phyloP scores from a whole-genome alignment of 202 grass and related monocot genomes.

The Thinopyrum obtusiflorum region DNA sequence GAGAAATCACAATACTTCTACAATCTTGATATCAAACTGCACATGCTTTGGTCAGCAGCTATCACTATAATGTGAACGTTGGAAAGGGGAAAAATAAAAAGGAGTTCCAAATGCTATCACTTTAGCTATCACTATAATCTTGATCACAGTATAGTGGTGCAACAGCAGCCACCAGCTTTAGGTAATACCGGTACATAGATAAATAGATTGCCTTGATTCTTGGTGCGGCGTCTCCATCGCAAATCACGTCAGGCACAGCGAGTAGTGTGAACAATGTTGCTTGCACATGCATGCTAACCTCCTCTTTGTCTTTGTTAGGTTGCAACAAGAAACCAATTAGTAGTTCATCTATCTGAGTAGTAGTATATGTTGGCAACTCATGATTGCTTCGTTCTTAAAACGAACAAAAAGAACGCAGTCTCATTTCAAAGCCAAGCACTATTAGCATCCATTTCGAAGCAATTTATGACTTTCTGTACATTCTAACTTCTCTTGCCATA shows the following conservation, averaged over 20 bases:
- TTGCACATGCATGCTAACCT: conserved; percentile 52
- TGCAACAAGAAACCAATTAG: conserved; percentile 26
- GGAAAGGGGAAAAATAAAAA: background rate
- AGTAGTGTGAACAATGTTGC: conserved; percentile 24
- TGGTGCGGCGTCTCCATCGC: too few species aligned
- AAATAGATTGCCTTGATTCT: too few species aligned
- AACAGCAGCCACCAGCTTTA: conserved; percentile 32
- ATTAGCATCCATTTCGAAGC: too few species aligned
- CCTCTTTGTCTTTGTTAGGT: conserved; percentile 44
- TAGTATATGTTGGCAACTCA: conserved; percentile 28
- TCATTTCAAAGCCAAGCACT: too few species aligned
- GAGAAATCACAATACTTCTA: background rate
- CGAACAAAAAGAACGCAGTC: too few species aligned
- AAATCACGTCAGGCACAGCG: conserved; percentile 34
- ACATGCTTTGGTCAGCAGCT: background rate
- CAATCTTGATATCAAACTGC: background rate
- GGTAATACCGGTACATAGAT: conserved; percentile 13
- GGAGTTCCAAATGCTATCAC: background rate
- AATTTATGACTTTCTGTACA: too few species aligned
- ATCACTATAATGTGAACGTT: background rate
- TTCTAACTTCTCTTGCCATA: too few species aligned
- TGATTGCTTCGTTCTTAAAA: too few species aligned
- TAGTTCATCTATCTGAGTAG: conserved; percentile 15
- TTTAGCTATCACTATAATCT: too few species aligned
- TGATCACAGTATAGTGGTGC: conserved; percentile 19